Conservation (phyloP, 495 filamentous ascomycete species). For the Penicillium mononematosum region DNA sequence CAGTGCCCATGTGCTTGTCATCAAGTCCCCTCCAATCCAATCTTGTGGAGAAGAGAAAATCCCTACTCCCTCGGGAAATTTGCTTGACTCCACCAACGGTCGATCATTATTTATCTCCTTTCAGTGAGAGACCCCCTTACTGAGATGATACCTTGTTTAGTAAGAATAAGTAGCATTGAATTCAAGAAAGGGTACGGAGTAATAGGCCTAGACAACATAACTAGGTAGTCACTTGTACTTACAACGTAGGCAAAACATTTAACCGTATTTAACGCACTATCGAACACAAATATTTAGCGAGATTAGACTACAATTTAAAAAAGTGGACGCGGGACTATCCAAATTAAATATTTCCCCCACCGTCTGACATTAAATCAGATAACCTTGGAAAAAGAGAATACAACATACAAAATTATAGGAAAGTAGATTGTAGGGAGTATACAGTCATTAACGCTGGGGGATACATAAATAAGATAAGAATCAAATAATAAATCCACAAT, state of each 20-base stretch:
- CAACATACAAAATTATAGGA: not conserved
- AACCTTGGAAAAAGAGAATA: not conserved
- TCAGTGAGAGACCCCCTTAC: not conserved
- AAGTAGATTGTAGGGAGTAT: not conserved
- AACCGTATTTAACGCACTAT: too few species aligned
- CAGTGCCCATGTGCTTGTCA: not conserved
- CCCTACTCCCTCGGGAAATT: not conserved
- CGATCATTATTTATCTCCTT: not conserved
- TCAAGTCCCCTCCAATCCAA: not conserved
- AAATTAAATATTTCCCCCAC: not conserved
- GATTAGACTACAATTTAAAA: slow-evolving; percentile 10
- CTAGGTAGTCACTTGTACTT: too few species aligned
- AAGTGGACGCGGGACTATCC: not conserved
- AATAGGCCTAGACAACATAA: too few species aligned
- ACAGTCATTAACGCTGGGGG: not conserved
- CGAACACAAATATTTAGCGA: not conserved
- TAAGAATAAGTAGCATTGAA: too few species aligned
- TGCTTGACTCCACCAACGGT: not conserved
- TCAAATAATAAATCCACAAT: not conserved
- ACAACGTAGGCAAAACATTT: too few species aligned
- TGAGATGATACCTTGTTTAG: not conserved
- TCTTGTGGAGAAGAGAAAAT: not conserved
- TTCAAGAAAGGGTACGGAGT: too few species aligned
- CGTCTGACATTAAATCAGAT: not conserved
- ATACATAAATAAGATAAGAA: slow-evolving; percentile 3